phyloP scores from a whole-genome alignment of 306 rosid species.

The Rosa chinensis region DNA sequence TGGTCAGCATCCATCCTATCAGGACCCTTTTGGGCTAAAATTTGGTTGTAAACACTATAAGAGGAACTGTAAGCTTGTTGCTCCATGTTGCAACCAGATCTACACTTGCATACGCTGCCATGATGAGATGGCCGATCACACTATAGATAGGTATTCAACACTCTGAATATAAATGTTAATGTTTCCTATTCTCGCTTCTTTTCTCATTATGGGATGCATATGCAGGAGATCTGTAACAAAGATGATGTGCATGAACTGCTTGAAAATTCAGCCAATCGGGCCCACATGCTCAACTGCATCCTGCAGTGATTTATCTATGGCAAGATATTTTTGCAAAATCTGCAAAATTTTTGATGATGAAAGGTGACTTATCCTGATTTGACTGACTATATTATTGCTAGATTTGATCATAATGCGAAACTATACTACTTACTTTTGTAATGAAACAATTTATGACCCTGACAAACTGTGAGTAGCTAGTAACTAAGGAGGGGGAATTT shows the following conservation, averaged over 20 bases:
- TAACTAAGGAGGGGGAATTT: background rate
- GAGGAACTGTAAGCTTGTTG: slow-evolving; percentile 84
- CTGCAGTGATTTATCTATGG: slow-evolving; percentile 74
- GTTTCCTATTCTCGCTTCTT: slow-evolving; percentile 15
- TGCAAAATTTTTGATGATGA: slow-evolving; percentile 89
- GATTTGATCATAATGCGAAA: background rate
- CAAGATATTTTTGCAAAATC: slow-evolving; percentile 80
- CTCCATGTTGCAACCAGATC: slow-evolving; percentile 85
- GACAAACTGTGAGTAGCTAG: background rate
- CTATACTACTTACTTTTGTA: background rate
- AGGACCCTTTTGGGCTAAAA: slow-evolving; percentile 52
- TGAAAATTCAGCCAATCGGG: slow-evolving; percentile 68
- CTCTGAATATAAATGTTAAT: background rate
- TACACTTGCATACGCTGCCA: slow-evolving; percentile 87
- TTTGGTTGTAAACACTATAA: slow-evolving; percentile 93
- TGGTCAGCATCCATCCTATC: slow-evolving; percentile 72
- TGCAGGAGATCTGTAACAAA: slow-evolving; percentile 71
- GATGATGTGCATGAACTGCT: slow-evolving; percentile 99
- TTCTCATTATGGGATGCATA: slow-evolving; percentile 30
- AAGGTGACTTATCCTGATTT: slow-evolving; percentile 47
- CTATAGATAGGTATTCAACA: slow-evolving; percentile 61
- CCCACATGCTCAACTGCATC: slow-evolving; percentile 66
- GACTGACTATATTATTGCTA: slow-evolving; percentile 17
- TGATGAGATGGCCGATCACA: slow-evolving; percentile 70
- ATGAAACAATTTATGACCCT: background rate